Evolutionary conservation across 257 asterid genomes (phyloP).

Genomic region (Solanum bulbocastanum): DNA sequence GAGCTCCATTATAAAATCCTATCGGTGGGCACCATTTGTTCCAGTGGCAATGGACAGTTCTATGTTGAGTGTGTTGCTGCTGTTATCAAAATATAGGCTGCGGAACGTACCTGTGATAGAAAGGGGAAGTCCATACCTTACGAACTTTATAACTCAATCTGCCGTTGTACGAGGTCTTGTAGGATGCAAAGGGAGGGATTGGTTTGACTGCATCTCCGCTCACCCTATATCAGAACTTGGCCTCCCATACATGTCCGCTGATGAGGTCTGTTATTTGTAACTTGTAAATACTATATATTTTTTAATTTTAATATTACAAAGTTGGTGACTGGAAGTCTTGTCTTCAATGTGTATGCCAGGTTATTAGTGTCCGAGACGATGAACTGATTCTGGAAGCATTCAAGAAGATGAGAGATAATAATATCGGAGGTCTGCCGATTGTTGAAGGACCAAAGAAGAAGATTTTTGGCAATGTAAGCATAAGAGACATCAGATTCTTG

Average conservation of each 20-base stretch:
- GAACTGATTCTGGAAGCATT: slow-evolving; percentile 76
- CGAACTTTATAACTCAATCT: slow-evolving; percentile 86
- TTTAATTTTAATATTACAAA: background rate
- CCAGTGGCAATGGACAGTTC: slow-evolving; percentile 65
- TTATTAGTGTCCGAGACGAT: slow-evolving; percentile 41
- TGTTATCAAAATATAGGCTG: slow-evolving; percentile 79
- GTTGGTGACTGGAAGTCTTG: background rate
- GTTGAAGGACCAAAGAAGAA: slow-evolving; percentile 43
- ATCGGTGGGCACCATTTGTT: slow-evolving; percentile 76
- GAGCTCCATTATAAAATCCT: slow-evolving; percentile 58
- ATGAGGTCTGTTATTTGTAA: slow-evolving; percentile 31
- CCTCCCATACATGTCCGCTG: slow-evolving; percentile 71
- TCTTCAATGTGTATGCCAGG: slow-evolving; percentile 17
- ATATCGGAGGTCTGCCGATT: slow-evolving; percentile 82
- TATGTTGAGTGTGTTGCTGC: slow-evolving; percentile 60
- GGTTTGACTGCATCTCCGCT: slow-evolving; percentile 68
- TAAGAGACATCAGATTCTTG: slow-evolving; percentile 76
- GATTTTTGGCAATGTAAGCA: slow-evolving; percentile 74
- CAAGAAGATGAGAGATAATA: slow-evolving; percentile 73
- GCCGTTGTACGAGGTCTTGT: slow-evolving; percentile 74
- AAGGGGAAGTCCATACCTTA: slow-evolving; percentile 38
- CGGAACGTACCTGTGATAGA: slow-evolving; percentile 84
- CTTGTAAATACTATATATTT: background rate
- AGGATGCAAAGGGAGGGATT: slow-evolving; percentile 69
- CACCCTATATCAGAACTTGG: slow-evolving; percentile 59